Conservation (phyloP, 805 yeast species). For the Hagleromyces aurorensis region DNA sequence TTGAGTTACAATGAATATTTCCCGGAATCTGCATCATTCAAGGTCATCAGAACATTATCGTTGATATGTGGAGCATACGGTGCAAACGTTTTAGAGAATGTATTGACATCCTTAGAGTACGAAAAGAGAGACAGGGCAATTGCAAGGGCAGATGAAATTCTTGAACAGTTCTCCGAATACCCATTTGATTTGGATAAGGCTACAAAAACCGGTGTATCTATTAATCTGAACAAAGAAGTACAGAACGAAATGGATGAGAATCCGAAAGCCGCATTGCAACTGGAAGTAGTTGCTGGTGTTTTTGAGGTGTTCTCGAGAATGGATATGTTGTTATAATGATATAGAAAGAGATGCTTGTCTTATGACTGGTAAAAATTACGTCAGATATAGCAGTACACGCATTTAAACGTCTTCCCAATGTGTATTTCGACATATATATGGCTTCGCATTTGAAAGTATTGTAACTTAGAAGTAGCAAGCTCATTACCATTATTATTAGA, state of each 20-base stretch:
- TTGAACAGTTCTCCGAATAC: conserved; percentile 72
- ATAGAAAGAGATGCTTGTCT: too few relatives aligned
- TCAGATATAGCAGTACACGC: too few relatives aligned
- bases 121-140: conserved; percentile 90
- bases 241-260: conserved; percentile 38
- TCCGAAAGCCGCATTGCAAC: conserved; percentile 47
- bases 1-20: conserved; percentile 54
- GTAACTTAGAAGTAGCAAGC: too few relatives aligned
- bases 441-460: too few relatives aligned
- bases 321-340: conserved; percentile 87
- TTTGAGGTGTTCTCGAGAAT: conserved; percentile 82
- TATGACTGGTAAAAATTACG: too few relatives aligned
- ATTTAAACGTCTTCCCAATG: too few relatives aligned
- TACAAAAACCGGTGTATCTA: conserved; percentile 61
- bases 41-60: conserved; percentile 68
- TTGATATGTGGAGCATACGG: conserved; percentile 88
- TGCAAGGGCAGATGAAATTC: conserved; percentile 86
- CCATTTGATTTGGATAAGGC: conserved; percentile 59
- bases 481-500: too few relatives aligned
- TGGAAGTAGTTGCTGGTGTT: conserved; percentile 92
- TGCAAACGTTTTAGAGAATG: conserved; percentile 92
- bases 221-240: conserved; percentile 47
- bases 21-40: conserved; percentile 59
- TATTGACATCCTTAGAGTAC: conserved; percentile 63
- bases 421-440: too few relatives aligned